Evolutionary conservation across 2,329 filamentous ascomycete genomes (phyloP).

Genomic region (Talaromyces sp.): DNA sequence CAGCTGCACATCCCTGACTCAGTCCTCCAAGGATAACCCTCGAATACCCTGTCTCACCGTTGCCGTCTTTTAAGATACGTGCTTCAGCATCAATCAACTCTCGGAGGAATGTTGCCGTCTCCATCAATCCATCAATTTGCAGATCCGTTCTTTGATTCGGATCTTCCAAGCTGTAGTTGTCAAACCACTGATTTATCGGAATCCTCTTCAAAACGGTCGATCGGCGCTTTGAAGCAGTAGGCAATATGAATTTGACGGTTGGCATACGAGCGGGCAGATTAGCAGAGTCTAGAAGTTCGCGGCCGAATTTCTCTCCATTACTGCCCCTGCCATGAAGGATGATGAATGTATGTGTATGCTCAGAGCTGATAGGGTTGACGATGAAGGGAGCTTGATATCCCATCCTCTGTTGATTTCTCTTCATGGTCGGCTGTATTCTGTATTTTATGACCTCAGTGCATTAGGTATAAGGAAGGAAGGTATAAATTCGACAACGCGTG

Average conservation of each 20-base stretch:
- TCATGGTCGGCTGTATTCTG: background rate
- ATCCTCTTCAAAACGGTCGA: background rate
- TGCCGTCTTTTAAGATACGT: background rate
- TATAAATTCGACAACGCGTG: no score
- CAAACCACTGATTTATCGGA: background rate
- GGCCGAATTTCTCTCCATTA: slow-evolving; percentile 34
- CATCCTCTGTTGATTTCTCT: slow-evolving; percentile 6
- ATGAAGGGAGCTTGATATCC: slow-evolving; percentile 19
- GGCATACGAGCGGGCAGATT: slow-evolving; percentile 15
- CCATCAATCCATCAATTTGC: background rate
- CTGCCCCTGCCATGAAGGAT: slow-evolving; percentile 44
- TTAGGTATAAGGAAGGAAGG: no score
- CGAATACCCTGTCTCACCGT: slow-evolving; percentile 16
- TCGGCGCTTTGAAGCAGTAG: background rate
- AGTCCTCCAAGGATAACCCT: slow-evolving; percentile 52
- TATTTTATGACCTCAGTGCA: no score
- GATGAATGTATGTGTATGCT: slow-evolving; percentile 38
- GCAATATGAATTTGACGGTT: background rate
- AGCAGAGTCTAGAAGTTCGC: slow-evolving; percentile 29
- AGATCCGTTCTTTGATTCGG: background rate
- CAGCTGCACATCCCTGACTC: slow-evolving; percentile 54
- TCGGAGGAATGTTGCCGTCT: background rate
- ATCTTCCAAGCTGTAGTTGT: background rate
- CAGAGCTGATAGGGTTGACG: slow-evolving; percentile 18
- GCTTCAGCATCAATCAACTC: background rate